Evolutionary conservation across 768 basidiomycete genomes (phyloP).

Genomic region (Rhizopogon vulgaris): DNA sequence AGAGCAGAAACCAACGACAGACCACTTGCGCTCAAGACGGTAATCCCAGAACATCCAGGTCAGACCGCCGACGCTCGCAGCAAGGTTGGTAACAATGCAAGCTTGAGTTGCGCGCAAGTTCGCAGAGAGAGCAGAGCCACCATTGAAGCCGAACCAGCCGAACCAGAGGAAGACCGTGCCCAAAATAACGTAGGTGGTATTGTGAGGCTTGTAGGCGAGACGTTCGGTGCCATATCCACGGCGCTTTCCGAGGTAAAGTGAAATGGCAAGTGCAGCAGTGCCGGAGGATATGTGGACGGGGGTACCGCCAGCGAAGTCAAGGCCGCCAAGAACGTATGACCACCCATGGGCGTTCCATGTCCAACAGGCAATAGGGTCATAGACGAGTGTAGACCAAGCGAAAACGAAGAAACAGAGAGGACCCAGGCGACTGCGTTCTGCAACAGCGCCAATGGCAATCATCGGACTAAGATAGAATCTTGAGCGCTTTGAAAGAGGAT

Average conservation of each 20-base stretch:
- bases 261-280: constrained; percentile 85
- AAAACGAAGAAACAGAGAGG: constrained; percentile 90
- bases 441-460: constrained; percentile 87
- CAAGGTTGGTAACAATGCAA: constrained; percentile 90
- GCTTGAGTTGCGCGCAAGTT: constrained; percentile 85
- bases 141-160: constrained; percentile 95
- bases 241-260: constrained; percentile 85
- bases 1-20: constrained; percentile 90
- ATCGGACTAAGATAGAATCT: constrained; percentile 48
- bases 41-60: constrained; percentile 97
- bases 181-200: constrained; percentile 88
- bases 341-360: constrained; percentile 83
- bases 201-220: constrained; percentile 91
- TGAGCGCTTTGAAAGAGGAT: neutral
- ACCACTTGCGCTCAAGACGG: constrained; percentile 91
- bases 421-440: constrained; percentile 81
- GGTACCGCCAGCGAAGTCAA: constrained; percentile 93
- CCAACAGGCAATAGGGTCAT: constrained; percentile 95
- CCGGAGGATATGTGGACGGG: constrained; percentile 97
- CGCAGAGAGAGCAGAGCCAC: constrained; percentile 84
- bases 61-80: constrained; percentile 81
- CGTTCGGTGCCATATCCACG: constrained; percentile 87
- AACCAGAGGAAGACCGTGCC: constrained; percentile 95
- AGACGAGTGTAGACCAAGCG: constrained; percentile 82
- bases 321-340: constrained; percentile 75